phyloP scores from a whole-genome alignment of 371 early-diverging fungal genomes.

The Dichotomocladium elegans region DNA sequence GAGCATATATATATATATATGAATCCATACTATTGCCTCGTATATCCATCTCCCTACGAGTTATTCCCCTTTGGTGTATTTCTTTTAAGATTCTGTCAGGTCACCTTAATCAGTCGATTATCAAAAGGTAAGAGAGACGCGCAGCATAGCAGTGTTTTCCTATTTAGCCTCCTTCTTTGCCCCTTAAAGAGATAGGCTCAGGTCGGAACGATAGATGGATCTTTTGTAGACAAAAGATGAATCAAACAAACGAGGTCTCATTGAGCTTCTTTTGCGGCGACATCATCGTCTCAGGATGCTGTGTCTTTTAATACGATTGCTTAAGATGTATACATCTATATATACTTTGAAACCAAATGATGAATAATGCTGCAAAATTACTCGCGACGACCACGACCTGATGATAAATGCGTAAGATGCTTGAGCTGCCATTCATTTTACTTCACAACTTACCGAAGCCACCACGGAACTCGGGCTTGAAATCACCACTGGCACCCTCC shows the following conservation, averaged over 20 bases:
- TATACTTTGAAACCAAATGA: not conserved
- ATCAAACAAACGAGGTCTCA: not conserved
- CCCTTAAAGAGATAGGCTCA: not conserved
- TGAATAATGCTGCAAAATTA: conserved; percentile 17
- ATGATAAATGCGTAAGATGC: not conserved
- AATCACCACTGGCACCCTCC: conserved; percentile 91
- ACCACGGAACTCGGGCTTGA: conserved; percentile 94
- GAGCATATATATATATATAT: no score
- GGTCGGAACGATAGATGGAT: no score
- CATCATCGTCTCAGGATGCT: no score
- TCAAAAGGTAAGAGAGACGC: not conserved
- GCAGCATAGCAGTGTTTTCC: not conserved
- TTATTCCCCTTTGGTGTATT: no score
- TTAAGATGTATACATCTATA: not conserved
- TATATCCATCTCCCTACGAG: no score
- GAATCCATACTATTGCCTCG: no score
- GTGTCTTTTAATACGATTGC: not conserved
- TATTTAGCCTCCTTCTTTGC: not conserved
- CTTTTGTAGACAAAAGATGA: no score
- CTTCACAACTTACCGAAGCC: conserved; percentile 56
- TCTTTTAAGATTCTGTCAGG: not conserved
- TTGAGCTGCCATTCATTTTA: not conserved
- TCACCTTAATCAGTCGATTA: no score
- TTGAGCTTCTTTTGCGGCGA: not conserved
- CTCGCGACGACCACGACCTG: conserved; percentile 49